Percentiles rank a stretch among this genome's conserved stretches.
These are phyloP conservation scores for Calonectria multiphialidica DNA, from an alignment of 2,329 filamentous ascomycete genomes.

Conservation along the genomic window DNA sequence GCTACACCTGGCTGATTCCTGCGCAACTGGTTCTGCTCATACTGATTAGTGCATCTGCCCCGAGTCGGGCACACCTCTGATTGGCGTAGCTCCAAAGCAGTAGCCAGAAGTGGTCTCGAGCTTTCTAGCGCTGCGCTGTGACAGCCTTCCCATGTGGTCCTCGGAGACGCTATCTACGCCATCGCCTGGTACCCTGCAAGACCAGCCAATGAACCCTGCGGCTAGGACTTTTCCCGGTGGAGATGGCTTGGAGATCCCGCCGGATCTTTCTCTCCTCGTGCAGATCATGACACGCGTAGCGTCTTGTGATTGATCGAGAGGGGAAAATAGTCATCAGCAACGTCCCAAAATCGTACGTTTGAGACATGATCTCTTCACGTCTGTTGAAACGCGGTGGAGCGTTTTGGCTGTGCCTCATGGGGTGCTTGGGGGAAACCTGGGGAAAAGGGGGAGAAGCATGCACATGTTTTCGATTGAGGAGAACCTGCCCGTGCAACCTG, in stretches of 20 bases:
- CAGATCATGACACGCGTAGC: slow-evolving; percentile 10
- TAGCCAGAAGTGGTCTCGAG: background rate
- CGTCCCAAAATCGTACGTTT: background rate
- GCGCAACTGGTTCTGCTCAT: background rate
- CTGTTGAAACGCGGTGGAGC: too few species aligned
- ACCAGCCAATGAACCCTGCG: background rate
- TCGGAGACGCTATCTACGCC: background rate
- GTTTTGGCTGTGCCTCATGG: too few species aligned
- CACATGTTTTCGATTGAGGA: background rate
- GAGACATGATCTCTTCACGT: background rate
- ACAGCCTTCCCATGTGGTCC: background rate
- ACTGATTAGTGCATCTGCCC: background rate
- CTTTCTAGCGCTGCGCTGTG: background rate
- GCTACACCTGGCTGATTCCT: background rate
- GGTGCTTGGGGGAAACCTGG: too few species aligned
- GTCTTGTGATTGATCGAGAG: background rate
- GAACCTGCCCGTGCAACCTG: too few species aligned
- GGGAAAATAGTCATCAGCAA: background rate
- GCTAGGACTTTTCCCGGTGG: background rate
- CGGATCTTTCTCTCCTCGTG: slow-evolving; percentile 2
- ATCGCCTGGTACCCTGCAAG: background rate
- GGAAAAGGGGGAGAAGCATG: too few species aligned
- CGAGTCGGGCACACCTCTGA: background rate
- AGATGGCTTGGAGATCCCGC: background rate
- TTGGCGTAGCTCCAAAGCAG: background rate